phyloP scores from a whole-genome alignment of 345 rosid genomes.

The Carallia brachiata region DNA sequence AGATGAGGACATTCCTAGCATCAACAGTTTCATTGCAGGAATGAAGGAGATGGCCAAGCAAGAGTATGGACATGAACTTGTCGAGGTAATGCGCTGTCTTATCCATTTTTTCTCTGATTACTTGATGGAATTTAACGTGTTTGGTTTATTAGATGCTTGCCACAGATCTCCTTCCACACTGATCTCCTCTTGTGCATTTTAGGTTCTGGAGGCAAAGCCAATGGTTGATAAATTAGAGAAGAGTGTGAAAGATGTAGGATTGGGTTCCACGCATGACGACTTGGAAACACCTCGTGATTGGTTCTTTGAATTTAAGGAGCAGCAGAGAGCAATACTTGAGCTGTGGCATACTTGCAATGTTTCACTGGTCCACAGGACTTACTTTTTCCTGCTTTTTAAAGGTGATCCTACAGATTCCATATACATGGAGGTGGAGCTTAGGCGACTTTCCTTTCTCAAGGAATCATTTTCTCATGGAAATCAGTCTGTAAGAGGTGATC shows the following conservation, averaged over 20 bases:
- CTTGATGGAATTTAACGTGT: neutral
- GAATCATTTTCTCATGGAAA: constrained; percentile 67
- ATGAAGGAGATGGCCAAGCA: constrained; percentile 69
- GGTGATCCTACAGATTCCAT: constrained; percentile 92
- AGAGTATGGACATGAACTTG: constrained; percentile 46
- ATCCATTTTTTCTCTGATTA: neutral
- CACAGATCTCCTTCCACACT: constrained; percentile 9
- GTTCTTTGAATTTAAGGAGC: constrained; percentile 63
- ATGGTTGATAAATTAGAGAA: constrained; percentile 34
- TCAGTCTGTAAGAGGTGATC: constrained; percentile 55
- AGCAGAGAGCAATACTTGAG: constrained; percentile 59
- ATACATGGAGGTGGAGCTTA: constrained; percentile 87
- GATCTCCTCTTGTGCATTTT: constrained; percentile 5
- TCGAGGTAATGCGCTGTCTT: constrained; percentile 35
- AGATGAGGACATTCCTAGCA: constrained; percentile 68
- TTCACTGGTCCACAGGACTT: constrained; percentile 86
- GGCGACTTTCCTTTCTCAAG: constrained; percentile 82
- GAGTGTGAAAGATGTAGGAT: constrained; percentile 52
- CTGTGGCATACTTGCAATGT: constrained; percentile 89
- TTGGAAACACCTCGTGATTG: constrained; percentile 46
- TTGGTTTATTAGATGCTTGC: neutral
- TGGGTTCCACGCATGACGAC: constrained; percentile 55
- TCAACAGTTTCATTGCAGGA: constrained; percentile 76
- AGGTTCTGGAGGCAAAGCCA: constrained; percentile 34
- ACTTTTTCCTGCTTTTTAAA: constrained; percentile 86